Evolutionary conservation across 164 flowering plant genomes (phyloP), one percentile per base, ranked within the genome.

Genomic region (Tinospora cordifolia): DNA sequence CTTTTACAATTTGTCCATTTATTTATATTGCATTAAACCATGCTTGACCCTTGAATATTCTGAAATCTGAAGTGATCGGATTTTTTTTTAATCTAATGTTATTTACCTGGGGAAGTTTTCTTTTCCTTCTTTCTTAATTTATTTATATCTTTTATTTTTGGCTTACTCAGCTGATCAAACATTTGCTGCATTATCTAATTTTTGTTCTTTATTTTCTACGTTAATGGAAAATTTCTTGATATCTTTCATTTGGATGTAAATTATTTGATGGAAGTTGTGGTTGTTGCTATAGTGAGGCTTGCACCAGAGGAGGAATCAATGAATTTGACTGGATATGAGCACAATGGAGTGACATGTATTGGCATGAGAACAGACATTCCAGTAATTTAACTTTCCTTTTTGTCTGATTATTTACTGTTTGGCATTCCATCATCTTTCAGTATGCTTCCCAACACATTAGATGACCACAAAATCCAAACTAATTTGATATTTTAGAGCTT

Each of bases 311-410:
- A 87, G 73, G 77, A 77, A 66, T 95, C 99, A 46, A 57, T 22
- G 27, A 77, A 82, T 21, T 80, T 95, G 80, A 90, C 97, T 72
- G 98, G 99, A 74, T 95, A 76, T 77, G 97, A 80, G 82, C 99
- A 87, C 83, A 95, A 95, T 80, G 98, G 81, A 19, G 98, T 95
- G 41, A 92, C 99, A 60, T 92, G 98, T 81, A 71, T 95, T 71
- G 98, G 94, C 84, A 90, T 90, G 98, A 89, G 87, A 70, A 92
- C 94, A 30, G 94, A 90, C 67, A 89, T 95, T 75, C 99, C 99
- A 83, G 98, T 92, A 84, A 77, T 44, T 67, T 47, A 44, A 40
- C 24, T 69, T 57, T 11, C 34, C 25, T 22, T 74, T 74, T 25
- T 63, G 21, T 63, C n/a, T 36, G 21, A 63, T 30, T 63, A 51